These are phyloP conservation scores for Penicillium salamii DNA, from an alignment of 495 filamentous ascomycete genomes.

Conservation along the genomic window DNA sequence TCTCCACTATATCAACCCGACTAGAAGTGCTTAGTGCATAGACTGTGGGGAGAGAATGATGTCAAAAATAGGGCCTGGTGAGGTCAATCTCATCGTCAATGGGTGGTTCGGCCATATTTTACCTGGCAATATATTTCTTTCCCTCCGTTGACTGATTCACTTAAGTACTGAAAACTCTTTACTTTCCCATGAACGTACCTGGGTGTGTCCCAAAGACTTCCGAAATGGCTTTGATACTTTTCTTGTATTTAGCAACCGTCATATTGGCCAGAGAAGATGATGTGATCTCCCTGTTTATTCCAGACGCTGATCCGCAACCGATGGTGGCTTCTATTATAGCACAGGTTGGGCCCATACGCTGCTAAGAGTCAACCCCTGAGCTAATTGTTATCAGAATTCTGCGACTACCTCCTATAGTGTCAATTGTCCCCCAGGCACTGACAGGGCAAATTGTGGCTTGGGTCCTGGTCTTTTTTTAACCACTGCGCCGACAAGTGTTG, in stretches of 20 bases:
- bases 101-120: too few species aligned
- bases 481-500: constrained; percentile 24
- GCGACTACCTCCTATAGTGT: constrained; percentile 40
- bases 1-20: too few species aligned
- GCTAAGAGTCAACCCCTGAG: not conserved
- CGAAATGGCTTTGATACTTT: not conserved
- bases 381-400: constrained; percentile 15
- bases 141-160: too few species aligned
- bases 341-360: constrained; percentile 14
- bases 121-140: too few species aligned
- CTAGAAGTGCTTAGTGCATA: too few species aligned
- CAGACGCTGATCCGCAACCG: constrained; percentile 28
- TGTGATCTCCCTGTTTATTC: constrained; percentile 36
- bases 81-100: too few species aligned
- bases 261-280: constrained; percentile 27
- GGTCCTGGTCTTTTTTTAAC: constrained; percentile 29
- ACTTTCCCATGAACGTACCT: too few species aligned
- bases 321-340: constrained; percentile 41
- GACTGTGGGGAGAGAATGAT: too few species aligned
- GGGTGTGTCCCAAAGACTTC: too few species aligned
- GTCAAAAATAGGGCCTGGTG: too few species aligned
- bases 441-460: constrained; percentile 31
- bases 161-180: too few species aligned
- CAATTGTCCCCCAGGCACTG: constrained; percentile 35
- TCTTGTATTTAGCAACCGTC: not conserved